Percentiles rank a stretch among this genome's conserved stretches.
Evolutionary conservation across 371 early-diverging fungal species (phyloP).

Genomic region (Mucor racemosus): DNA sequence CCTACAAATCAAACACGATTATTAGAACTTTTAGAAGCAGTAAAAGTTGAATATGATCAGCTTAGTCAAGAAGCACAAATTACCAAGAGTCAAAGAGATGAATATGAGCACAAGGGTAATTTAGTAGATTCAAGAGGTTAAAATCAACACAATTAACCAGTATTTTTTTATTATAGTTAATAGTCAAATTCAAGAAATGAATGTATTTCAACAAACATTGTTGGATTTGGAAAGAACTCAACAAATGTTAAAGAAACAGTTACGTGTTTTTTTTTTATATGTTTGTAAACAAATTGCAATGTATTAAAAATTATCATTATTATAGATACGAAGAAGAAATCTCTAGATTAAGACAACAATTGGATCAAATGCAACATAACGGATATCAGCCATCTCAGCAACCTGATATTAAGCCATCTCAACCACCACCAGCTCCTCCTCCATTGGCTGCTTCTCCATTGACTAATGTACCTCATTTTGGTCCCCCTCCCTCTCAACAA

Average conservation of each 20-base stretch:
- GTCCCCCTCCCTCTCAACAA: slow-evolving; percentile 8
- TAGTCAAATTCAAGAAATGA: slow-evolving; percentile 81
- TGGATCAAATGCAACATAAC: slow-evolving; percentile 39
- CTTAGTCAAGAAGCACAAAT: slow-evolving; percentile 77
- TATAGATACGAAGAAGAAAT: slow-evolving; percentile 57
- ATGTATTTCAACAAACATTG: slow-evolving; percentile 75
- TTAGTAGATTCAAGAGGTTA: neutral
- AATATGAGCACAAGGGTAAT: slow-evolving; percentile 66
- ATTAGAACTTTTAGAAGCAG: slow-evolving; percentile 82
- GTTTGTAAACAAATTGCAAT: neutral
- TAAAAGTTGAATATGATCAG: slow-evolving; percentile 82
- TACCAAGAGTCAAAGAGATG: slow-evolving; percentile 82
- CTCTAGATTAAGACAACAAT: slow-evolving; percentile 45
- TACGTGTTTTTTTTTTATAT: slow-evolving; percentile 23
- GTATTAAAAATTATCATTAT: too few relatives aligned
- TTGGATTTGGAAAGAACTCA: slow-evolving; percentile 84
- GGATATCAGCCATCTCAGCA: slow-evolving; percentile 23
- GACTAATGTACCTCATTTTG: slow-evolving; percentile 14
- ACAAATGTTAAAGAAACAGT: slow-evolving; percentile 74
- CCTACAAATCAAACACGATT: slow-evolving; percentile 68
- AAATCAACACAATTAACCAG: neutral
- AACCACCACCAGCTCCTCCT: slow-evolving; percentile 6
- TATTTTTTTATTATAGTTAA: slow-evolving; percentile 46
- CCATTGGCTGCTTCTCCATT: slow-evolving; percentile 10
- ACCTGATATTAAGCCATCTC: slow-evolving; percentile 8